Conservation (phyloP, 1,284 basidiomycete species). For the Phaffia rhodozyma region DNA sequence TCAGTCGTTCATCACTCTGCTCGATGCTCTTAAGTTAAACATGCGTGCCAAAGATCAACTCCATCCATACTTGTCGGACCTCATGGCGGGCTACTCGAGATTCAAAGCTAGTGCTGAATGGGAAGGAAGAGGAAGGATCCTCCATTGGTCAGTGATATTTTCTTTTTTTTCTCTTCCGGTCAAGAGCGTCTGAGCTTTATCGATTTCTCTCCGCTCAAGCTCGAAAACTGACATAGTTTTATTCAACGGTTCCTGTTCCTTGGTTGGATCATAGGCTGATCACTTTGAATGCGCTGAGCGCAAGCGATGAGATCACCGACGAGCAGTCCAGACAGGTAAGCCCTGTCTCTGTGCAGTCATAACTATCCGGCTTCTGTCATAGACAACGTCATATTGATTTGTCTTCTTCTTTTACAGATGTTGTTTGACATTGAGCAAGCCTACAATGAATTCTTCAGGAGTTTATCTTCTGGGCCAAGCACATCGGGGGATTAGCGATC, state of each 20-base stretch:
- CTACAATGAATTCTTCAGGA: slow-evolving; percentile 85
- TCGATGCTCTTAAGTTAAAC: slow-evolving; percentile 90
- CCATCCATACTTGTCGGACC: slow-evolving; percentile 85
- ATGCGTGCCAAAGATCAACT: slow-evolving; percentile 92
- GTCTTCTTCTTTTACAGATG: slow-evolving; percentile 45
- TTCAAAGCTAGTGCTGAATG: slow-evolving; percentile 89
- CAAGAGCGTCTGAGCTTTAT: neutral
- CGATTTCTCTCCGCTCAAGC: neutral
- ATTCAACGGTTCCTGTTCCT: neutral
- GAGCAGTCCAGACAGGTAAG: slow-evolving; percentile 84
- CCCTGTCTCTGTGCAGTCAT: neutral
- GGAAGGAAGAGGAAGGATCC: slow-evolving; percentile 85
- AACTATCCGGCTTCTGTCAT: neutral
- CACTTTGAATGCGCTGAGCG: slow-evolving; percentile 91
- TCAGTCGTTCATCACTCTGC: slow-evolving; percentile 93
- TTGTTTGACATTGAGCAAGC: slow-evolving; percentile 95
- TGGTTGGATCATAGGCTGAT: slow-evolving; percentile 58
- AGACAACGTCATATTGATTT: neutral
- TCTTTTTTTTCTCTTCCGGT: neutral
- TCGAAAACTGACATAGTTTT: too few relatives aligned
- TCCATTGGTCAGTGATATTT: slow-evolving; percentile 60
- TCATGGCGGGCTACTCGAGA: slow-evolving; percentile 80
- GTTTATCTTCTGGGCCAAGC: slow-evolving; percentile 45
- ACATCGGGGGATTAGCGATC: too few relatives aligned
- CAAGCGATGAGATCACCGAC: slow-evolving; percentile 89